These are phyloP conservation scores for Pleurotus platypus DNA, from an alignment of 768 basidiomycete genomes.

Conservation along the genomic window DNA sequence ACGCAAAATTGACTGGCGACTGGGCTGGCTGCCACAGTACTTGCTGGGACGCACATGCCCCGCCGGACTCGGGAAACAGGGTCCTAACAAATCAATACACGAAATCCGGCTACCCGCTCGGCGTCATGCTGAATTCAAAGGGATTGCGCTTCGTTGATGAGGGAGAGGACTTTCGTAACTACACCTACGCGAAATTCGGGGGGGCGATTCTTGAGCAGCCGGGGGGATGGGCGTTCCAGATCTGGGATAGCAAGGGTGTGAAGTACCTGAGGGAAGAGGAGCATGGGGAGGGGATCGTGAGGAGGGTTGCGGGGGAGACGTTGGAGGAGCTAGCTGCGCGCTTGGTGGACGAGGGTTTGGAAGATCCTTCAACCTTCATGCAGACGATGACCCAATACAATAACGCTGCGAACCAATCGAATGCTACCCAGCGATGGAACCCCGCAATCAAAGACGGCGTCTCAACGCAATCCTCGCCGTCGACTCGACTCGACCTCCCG, in stretches of 20 bases:
- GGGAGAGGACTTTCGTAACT: constrained; percentile 69
- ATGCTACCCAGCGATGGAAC: constrained; percentile 49
- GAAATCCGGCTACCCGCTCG: constrained; percentile 71
- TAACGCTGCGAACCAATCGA: constrained; percentile 36
- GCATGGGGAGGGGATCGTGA: constrained; percentile 59
- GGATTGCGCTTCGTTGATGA: constrained; percentile 69
- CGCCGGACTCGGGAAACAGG: constrained; percentile 48
- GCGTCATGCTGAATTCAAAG: constrained; percentile 59
- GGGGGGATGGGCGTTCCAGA: constrained; percentile 58
- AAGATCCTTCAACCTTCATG: constrained; percentile 37
- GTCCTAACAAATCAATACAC: constrained; percentile 66
- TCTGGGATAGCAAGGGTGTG: constrained; percentile 52
- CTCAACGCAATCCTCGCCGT: constrained; percentile 41
- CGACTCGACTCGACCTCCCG: constrained; percentile 32
- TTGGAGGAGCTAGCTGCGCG: constrained; percentile 48
- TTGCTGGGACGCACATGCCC: constrained; percentile 66
- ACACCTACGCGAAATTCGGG: constrained; percentile 70
- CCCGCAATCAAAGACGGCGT: constrained; percentile 63
- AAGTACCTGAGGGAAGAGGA: constrained; percentile 55
- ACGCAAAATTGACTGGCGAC: constrained; percentile 59
- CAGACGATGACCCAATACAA: constrained; percentile 52
- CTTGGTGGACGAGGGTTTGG: constrained; percentile 42
- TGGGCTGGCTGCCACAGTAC: constrained; percentile 70
- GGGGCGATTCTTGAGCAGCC: constrained; percentile 56
- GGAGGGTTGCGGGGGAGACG: constrained; percentile 44